These are phyloP conservation scores for Linanthus parryae DNA, from an alignment of 148 eudicot species.

Conservation along the genomic window DNA sequence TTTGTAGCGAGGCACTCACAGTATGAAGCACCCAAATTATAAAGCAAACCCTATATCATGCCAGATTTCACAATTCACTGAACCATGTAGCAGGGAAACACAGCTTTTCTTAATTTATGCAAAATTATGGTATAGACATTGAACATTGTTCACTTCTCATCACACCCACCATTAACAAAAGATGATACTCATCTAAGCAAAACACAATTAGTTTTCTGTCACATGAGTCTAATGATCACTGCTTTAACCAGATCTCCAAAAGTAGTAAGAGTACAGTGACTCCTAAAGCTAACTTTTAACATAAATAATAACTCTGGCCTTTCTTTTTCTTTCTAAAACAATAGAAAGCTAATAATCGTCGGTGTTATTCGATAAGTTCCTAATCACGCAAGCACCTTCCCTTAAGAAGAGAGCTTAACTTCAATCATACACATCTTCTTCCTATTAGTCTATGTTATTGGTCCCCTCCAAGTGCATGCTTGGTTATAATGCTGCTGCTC, in stretches of 20 bases:
- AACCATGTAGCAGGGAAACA: too few species aligned
- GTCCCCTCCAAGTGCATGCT: slow-evolving; percentile 21
- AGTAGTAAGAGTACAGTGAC: neutral
- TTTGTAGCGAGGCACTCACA: too few species aligned
- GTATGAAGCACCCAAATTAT: too few species aligned
- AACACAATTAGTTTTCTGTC: slow-evolving; percentile 2
- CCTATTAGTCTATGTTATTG: slow-evolving; percentile 10
- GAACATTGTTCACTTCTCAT: too few species aligned
- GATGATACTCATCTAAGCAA: slow-evolving; percentile 3
- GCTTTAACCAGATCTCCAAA: slow-evolving; percentile 11
- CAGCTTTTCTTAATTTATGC: too few species aligned
- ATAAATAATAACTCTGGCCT: slow-evolving; percentile 1
- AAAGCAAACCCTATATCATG: too few species aligned
- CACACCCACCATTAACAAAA: slow-evolving; percentile 11
- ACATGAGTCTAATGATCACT: slow-evolving; percentile 18
- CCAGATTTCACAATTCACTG: too few species aligned
- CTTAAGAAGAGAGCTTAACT: slow-evolving; percentile 6
- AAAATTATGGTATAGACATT: too few species aligned
- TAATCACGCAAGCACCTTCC: neutral
- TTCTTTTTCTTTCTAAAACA: neutral
- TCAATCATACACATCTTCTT: slow-evolving; percentile 10
- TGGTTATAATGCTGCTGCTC: slow-evolving; percentile 7
- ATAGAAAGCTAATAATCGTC: neutral
- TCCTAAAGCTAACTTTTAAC: slow-evolving; percentile 7
- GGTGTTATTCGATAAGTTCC: slow-evolving; percentile 2